Conservation (phyloP, 164 flowering plant genomes). For the Magnolia kwangsiensis region DNA sequence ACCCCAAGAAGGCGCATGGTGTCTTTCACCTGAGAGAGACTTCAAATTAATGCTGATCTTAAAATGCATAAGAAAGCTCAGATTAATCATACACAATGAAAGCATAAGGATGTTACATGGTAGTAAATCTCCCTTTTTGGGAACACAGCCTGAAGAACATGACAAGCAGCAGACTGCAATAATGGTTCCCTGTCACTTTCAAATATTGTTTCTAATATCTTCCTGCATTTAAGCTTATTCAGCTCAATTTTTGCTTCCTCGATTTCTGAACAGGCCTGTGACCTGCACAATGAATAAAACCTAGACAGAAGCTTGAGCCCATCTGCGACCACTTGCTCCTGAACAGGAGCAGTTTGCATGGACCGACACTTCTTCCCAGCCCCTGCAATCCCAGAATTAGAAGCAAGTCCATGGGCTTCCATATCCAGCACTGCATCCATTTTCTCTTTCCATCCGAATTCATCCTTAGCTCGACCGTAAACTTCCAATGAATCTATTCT, state of each 20-base stretch:
- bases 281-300: constrained; percentile 49
- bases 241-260: constrained; percentile 60
- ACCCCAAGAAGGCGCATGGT: constrained; percentile 91
- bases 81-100: not conserved
- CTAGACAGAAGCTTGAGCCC: constrained; percentile 80
- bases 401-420: constrained; percentile 85
- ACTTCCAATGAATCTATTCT: constrained; percentile 93
- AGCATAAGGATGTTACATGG: constrained; percentile 43
- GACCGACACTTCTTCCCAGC: constrained; percentile 56
- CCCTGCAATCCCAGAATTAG: constrained; percentile 46
- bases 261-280: constrained; percentile 34
- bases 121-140: constrained; percentile 75
- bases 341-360: constrained; percentile 65
- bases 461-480: constrained; percentile 97
- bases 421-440: constrained; percentile 88
- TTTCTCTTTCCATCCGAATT: constrained; percentile 99
- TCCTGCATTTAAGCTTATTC: constrained; percentile 64
- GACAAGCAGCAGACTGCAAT: constrained; percentile 83
- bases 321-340: constrained; percentile 91
- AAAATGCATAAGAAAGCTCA: not conserved
- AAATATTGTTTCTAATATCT: constrained; percentile 68
- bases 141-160: constrained; percentile 79
- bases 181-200: constrained; percentile 90
- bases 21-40: constrained; percentile 68
- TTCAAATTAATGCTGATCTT: not conserved